Evolutionary conservation across 1,284 basidiomycete species (phyloP).

Genomic region (Ustilago tritici): DNA sequence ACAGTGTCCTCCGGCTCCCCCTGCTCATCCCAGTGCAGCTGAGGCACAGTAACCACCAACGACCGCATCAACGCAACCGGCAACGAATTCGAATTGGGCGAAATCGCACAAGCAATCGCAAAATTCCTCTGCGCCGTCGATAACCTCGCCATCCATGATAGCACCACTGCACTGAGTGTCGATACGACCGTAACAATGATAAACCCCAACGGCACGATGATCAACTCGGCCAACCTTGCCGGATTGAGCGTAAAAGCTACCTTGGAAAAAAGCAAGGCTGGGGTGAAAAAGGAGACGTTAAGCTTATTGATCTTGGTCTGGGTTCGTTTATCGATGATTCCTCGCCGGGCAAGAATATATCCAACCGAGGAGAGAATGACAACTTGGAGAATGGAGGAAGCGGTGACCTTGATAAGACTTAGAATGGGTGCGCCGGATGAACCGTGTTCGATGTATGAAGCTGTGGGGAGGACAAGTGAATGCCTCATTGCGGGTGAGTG

Average conservation of each 20-base stretch:
- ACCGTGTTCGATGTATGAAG: constrained; percentile 43
- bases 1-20: constrained; percentile 77
- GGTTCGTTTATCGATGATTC: constrained; percentile 87
- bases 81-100: constrained; percentile 85
- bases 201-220: constrained; percentile 87
- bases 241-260: constrained; percentile 78
- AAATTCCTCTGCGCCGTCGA: constrained; percentile 70
- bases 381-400: constrained; percentile 83
- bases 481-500: constrained; percentile 34
- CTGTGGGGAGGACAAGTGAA: constrained; percentile 36
- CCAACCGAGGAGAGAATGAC: constrained; percentile 87
- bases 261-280: constrained; percentile 91
- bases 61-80: constrained; percentile 92
- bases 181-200: constrained; percentile 73
- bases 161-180: constrained; percentile 62
- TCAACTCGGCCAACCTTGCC: constrained; percentile 86
- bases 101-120: constrained; percentile 69
- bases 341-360: constrained; percentile 81
- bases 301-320: constrained; percentile 76
- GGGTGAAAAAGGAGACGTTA: constrained; percentile 90
- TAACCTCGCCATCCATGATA: constrained; percentile 67
- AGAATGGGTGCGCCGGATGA: constrained; percentile 52
- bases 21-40: constrained; percentile 81
- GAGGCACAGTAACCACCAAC: constrained; percentile 84
- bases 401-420: constrained; percentile 60